Conservation (phyloP, 345 rosid genomes). For the Camelina neglecta region DNA sequence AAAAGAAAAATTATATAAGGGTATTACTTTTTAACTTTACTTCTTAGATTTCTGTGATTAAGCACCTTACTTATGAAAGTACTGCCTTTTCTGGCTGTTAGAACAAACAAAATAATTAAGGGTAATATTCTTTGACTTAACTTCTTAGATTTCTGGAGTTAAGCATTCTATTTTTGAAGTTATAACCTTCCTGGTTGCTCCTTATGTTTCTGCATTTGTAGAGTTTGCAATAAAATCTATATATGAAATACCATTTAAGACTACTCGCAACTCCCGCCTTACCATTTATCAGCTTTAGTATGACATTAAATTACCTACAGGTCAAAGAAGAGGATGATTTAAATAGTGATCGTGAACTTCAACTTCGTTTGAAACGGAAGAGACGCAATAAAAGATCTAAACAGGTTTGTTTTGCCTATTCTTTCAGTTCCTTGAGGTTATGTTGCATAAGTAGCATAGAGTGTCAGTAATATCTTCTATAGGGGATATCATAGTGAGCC, state of each 20-base stretch:
- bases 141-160: constrained; percentile 3
- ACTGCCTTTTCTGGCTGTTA: constrained; percentile 36
- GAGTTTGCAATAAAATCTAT: constrained; percentile 20
- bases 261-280: neutral
- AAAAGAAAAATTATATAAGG: constrained; percentile 74
- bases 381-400: constrained; percentile 60
- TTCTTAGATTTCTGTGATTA: constrained; percentile 3
- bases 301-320: constrained; percentile 53
- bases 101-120: constrained; percentile 69
- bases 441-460: constrained; percentile 23
- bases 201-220: constrained; percentile 27
- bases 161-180: constrained; percentile 29
- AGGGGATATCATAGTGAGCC: constrained; percentile 15
- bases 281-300: constrained; percentile 25
- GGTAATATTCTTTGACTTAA: constrained; percentile 49
- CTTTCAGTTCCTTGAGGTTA: constrained; percentile 21
- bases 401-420: constrained; percentile 56
- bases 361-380: constrained; percentile 72
- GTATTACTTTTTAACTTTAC: constrained; percentile 46
- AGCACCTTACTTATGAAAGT: constrained; percentile 29
- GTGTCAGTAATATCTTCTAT: constrained; percentile 6
- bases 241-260: neutral
- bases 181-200: constrained; percentile 34
- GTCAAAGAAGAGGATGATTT: constrained; percentile 98
- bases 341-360: constrained; percentile 76